phyloP scores from a whole-genome alignment of 116 monocot species.

The Phalaenopsis hybrid region DNA sequence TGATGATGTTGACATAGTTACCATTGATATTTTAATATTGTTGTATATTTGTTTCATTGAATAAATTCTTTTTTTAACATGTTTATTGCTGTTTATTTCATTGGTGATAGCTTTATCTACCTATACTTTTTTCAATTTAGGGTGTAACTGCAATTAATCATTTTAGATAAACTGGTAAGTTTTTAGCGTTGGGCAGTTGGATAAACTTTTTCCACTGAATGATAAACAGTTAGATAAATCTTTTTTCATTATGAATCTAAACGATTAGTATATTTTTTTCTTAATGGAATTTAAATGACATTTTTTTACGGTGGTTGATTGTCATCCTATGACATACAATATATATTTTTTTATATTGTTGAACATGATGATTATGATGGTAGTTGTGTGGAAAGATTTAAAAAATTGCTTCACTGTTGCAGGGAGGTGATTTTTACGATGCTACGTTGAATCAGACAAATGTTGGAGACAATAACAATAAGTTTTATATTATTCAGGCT shows the following conservation, averaged over 20 bases:
- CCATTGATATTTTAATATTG: background rate
- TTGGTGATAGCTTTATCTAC: background rate
- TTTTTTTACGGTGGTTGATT: background rate
- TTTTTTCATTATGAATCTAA: background rate
- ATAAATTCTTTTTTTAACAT: background rate
- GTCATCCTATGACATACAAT: background rate
- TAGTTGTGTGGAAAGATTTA: no score
- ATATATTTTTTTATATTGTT: background rate
- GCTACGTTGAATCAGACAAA: constrained; percentile 87
- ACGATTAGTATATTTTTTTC: background rate
- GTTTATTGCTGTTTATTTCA: background rate
- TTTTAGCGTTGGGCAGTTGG: background rate
- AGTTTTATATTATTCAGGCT: constrained; percentile 86
- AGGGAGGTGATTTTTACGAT: constrained; percentile 78
- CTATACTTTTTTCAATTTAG: background rate
- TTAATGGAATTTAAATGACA: background rate
- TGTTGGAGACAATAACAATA: constrained; percentile 89
- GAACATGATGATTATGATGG: background rate
- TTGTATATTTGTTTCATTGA: background rate
- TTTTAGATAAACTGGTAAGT: background rate
- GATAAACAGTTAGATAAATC: background rate
- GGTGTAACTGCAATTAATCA: background rate
- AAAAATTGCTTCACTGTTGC: constrained; percentile 15
- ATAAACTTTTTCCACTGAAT: no score
- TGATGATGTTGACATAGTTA: background rate